Percentiles rank a stretch among this genome's conserved stretches.
These are phyloP conservation scores for Cyclotella kingstonii DNA, from an alignment of 108 stramenopile genomes.

Conservation along the genomic window DNA sequence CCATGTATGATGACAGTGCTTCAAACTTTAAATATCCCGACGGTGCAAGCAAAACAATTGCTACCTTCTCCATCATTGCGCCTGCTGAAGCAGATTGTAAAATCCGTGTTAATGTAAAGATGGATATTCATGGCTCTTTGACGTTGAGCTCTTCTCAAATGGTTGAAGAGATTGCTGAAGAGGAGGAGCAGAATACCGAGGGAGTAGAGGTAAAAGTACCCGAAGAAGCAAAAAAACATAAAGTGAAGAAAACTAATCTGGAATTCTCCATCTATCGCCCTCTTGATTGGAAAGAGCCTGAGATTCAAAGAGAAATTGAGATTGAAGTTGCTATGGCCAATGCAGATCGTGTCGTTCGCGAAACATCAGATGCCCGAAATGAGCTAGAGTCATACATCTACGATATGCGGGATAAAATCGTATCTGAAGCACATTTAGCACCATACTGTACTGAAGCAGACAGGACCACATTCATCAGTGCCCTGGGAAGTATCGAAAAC, in stretches of 20 bases:
- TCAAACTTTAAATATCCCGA: constrained; percentile 46
- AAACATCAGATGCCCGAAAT: constrained; percentile 97
- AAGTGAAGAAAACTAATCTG: constrained; percentile 88
- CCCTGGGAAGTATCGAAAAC: constrained; percentile 86
- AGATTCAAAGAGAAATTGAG: constrained; percentile 80
- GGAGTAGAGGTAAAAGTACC: constrained; percentile 45
- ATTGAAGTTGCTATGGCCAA: constrained; percentile 85
- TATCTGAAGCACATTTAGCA: constrained; percentile 73
- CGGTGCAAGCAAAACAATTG: constrained; percentile 54
- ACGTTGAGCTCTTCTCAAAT: constrained; percentile 88
- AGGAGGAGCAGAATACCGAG: constrained; percentile 46
- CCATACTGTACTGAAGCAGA: constrained; percentile 84
- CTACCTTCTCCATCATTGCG: constrained; percentile 68
- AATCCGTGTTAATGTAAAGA: constrained; percentile 96
- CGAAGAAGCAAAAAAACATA: constrained; percentile 76
- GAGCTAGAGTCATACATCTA: constrained; percentile 99
- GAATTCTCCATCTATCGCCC: constrained; percentile 66
- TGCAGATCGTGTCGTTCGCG: constrained; percentile 88
- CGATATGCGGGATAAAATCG: constrained; percentile 95
- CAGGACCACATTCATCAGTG: constrained; percentile 60
- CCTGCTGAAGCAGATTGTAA: constrained; percentile 71
- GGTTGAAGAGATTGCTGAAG: constrained; percentile 90
- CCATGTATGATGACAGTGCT: constrained; percentile 66
- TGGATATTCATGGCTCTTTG: constrained; percentile 92
- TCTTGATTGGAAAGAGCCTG: constrained; percentile 75